Conservation (phyloP, 768 basidiomycete genomes). For the Tricholoma flavovirens region DNA sequence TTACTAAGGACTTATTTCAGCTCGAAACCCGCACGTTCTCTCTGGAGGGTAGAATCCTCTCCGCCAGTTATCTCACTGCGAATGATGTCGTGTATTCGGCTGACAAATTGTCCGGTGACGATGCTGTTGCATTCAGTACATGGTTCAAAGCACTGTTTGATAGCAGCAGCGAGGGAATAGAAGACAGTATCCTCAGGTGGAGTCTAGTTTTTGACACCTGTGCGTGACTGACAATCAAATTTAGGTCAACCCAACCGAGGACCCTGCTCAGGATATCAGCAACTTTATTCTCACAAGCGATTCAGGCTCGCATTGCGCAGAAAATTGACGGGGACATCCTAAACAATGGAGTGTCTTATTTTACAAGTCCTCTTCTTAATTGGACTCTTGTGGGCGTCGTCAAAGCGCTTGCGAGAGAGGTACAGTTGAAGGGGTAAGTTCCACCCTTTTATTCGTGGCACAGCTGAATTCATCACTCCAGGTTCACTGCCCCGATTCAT, state of each 20-base stretch:
- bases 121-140: conserved; percentile 37
- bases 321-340: conserved; percentile 66
- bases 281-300: conserved; percentile 60
- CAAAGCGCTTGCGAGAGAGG: conserved; percentile 54
- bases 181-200: conserved; percentile 69
- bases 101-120: conserved; percentile 38
- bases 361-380: conserved; percentile 62
- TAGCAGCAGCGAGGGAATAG: conserved; percentile 72
- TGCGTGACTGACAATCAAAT: not conserved
- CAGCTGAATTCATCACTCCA: conserved; percentile 17
- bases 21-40: conserved; percentile 44
- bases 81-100: conserved; percentile 38
- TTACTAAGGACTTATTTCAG: conserved; percentile 27
- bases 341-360: conserved; percentile 73
- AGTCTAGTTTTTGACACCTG: not conserved
- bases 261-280: conserved; percentile 62
- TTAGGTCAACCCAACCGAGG: conserved; percentile 66
- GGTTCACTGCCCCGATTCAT: conserved; percentile 43
- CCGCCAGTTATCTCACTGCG: conserved; percentile 44
- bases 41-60: conserved; percentile 40
- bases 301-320: conserved; percentile 37
- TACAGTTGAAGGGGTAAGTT: conserved; percentile 49
- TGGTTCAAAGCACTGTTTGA: conserved; percentile 84
- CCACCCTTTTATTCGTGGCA: not conserved
- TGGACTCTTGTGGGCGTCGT: conserved; percentile 80